Evolutionary conservation across 225 moss, liverwort and hornwort species (phyloP).

Genomic region (Sphagnum tenellum): DNA sequence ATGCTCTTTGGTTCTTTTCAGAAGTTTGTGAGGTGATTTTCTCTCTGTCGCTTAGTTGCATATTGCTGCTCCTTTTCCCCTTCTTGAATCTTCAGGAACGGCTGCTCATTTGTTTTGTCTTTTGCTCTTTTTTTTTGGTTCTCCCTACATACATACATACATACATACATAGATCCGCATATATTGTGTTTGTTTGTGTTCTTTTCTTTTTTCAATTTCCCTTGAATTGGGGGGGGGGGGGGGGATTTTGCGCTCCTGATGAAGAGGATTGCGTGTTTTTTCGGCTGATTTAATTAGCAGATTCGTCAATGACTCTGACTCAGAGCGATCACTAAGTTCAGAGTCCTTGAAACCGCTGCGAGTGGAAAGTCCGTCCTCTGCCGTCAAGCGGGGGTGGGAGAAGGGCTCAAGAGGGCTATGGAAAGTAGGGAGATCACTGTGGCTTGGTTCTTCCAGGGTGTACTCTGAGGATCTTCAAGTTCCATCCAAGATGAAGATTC

Average conservation of each 20-base stretch:
- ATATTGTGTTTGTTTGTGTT: neutral
- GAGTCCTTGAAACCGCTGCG: slow-evolving; percentile 19
- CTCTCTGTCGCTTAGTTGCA: neutral
- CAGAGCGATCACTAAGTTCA: slow-evolving; percentile 14
- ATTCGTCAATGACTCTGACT: slow-evolving; percentile 24
- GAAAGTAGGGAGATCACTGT: slow-evolving; percentile 24
- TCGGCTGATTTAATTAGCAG: slow-evolving; percentile 4
- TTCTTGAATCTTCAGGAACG: too few species aligned
- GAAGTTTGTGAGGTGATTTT: neutral
- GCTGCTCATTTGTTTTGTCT: neutral
- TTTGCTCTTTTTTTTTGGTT: too few species aligned
- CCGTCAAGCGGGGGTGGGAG: slow-evolving; percentile 20
- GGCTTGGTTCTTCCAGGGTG: neutral
- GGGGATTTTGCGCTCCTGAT: neutral
- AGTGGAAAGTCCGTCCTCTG: slow-evolving; percentile 9
- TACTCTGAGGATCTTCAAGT: slow-evolving; percentile 2
- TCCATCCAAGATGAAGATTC: slow-evolving; percentile 1
- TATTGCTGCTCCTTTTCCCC: too few species aligned
- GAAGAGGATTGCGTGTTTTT: too few species aligned
- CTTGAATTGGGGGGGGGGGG: neutral
- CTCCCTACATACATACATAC: too few species aligned
- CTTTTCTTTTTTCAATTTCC: neutral
- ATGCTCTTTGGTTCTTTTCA: too few species aligned
- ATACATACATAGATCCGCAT: too few species aligned
- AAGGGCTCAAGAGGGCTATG: slow-evolving; percentile 18